Percentiles rank a stretch among this genome's conserved stretches.
Conservation (phyloP, 2,329 filamentous ascomycete species). For the Aspergillus fumigatus region DNA sequence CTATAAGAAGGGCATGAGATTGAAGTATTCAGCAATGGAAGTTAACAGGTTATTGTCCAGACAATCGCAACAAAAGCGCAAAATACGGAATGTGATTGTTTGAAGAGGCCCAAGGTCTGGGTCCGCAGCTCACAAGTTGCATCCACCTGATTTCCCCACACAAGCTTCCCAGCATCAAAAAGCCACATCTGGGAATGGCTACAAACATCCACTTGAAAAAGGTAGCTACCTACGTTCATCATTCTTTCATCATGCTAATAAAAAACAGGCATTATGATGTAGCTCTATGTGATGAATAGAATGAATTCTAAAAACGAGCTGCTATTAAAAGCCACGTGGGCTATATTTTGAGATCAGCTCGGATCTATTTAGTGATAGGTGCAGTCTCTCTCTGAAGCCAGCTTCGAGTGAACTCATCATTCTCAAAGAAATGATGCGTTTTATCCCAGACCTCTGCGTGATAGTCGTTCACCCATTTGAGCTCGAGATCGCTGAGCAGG, state of each 20-base stretch:
- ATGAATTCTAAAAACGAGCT: background rate
- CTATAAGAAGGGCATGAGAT: background rate
- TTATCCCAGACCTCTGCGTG: slow-evolving; percentile 77
- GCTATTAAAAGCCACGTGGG: background rate
- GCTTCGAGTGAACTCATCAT: slow-evolving; percentile 64
- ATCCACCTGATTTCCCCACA: background rate
- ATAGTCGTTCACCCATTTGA: slow-evolving; percentile 82
- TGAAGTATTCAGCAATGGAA: background rate
- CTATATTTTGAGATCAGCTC: background rate
- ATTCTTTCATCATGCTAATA: background rate
- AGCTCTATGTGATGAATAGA: background rate
- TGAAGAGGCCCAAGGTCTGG: background rate
- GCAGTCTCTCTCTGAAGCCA: slow-evolving; percentile 89
- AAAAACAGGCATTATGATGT: background rate
- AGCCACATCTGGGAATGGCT: slow-evolving; percentile 12
- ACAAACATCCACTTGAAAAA: background rate
- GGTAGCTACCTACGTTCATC: background rate
- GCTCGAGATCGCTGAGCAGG: slow-evolving; percentile 69
- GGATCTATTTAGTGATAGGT: slow-evolving; percentile 47
- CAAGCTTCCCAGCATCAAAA: background rate
- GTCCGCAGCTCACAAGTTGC: background rate
- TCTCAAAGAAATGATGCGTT: slow-evolving; percentile 70
- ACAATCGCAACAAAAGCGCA: background rate
- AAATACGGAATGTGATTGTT: background rate
- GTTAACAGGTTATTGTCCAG: background rate